Base-by-base conservation (phyloP, 805 yeast genomes). In the Candida gorgasii region DNA sequence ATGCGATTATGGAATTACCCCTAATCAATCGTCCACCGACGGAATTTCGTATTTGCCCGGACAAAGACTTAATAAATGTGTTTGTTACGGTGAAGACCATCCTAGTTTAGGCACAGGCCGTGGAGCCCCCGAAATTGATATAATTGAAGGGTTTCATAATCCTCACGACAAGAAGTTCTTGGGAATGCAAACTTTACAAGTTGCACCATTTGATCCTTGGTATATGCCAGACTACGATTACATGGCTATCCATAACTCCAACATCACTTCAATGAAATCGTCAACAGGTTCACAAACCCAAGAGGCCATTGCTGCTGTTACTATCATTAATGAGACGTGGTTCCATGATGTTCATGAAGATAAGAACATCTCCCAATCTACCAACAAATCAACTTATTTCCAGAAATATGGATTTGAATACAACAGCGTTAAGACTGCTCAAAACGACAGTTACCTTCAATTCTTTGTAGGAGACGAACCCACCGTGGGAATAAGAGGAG, bases 151-250 rank as follows among this genome's bases (percentile, higher is more conserved):
- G 14, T 41, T 28, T 17, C 49, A 44, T 37, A 46, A 55, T 37
- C 47, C 51, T 16, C 40, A 49, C 35, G 54, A 48, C 15, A 20
- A 42, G 33, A 45, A 40, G 18, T 30, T 42, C 34, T 29, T 47
- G 44, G 54, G 55, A 12, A 55, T 72, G 11, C 75, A 70, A 48
- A 67, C 76, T 1, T 50, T 61, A 36, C 73, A 71, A 45, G 59
- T 67, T n/a, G 73, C 75, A 4, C 73, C 75, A 8, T 63, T 67
- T 50, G 75, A 71, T 43, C 57, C 67, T 18, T 68, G 74, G 73
- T 67, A 65, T 54, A 51, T 60, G 43, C 73, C 75, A 3, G 72
- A 68, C 43, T 67, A 67, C 47, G 55, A 60, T 35, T 67, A 57
- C 36, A 50, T 69, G 42, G 42, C 50, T 18, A 61, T 69, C 27